Percentiles rank a stretch among this genome's conserved stretches.
These are phyloP conservation scores for Populus deltoides DNA, from an alignment of 345 rosid species.

Conservation along the genomic window DNA sequence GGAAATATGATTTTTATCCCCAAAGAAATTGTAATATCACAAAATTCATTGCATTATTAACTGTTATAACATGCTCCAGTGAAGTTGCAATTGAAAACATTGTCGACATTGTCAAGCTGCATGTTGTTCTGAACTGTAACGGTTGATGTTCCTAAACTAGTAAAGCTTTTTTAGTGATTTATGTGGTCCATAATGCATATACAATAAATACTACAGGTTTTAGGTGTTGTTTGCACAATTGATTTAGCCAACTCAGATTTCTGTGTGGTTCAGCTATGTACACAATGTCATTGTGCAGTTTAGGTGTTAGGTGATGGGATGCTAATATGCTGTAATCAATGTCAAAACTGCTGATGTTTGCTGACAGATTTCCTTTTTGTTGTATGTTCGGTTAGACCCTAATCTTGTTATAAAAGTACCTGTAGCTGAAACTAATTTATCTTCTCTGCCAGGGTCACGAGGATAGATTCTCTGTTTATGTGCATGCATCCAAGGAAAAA, in stretches of 20 bases:
- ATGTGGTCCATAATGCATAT: neutral
- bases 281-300: neutral
- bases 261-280: neutral
- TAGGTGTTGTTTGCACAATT: neutral
- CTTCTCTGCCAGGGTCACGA: slow-evolving; percentile 64
- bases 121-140: neutral
- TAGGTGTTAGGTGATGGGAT: neutral
- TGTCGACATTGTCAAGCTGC: neutral
- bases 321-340: neutral
- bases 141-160: neutral
- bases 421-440: slow-evolving; percentile 7
- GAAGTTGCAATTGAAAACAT: neutral
- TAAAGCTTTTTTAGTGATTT: neutral
- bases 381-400: neutral
- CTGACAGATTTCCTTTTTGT: neutral
- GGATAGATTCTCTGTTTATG: slow-evolving; percentile 69
- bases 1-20: neutral
- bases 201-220: neutral
- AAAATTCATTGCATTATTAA: neutral
- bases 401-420: neutral
- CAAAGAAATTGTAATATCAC: neutral
- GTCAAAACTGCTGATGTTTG: neutral
- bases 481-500: slow-evolving; percentile 71
- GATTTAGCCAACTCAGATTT: neutral
- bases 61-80: neutral